Base-by-base conservation (phyloP, 257 asterid species). In the Knoxia roxburghii region DNA sequence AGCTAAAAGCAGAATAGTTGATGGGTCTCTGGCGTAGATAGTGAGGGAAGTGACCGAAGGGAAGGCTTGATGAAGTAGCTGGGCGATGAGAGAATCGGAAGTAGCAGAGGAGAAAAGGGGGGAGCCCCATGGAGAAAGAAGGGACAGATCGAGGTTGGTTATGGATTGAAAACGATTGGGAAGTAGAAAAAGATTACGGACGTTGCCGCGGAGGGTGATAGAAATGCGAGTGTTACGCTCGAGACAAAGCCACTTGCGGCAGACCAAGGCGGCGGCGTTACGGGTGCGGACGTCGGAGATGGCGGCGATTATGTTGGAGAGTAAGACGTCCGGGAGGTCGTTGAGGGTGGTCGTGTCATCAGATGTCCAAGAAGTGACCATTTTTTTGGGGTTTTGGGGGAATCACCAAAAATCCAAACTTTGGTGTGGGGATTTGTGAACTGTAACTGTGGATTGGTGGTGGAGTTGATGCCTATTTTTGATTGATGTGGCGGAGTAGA, bases 61-160 rank as follows among this genome's bases (percentile, higher is more conserved):
- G 78, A 90, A 93, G 53, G 94, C 83, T 18, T 57, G 84, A 66
- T 81, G 82, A 70, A 93, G 95, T 62, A 83, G 76, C 77, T 77
- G 85, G 30, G 83, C 90, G 61, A 81, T 77, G 73, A 89, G 81
- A 45, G 72, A 41, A 1, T 90, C 73, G 64, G 82, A 11, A 66
- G 67, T 48, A 54, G 43, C 6, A 81, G 86, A 58, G 69, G 95
- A 71, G 73, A 81, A 56, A 71, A 91, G 83, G 40, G 97, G 79
- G 77, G 87, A 79, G 48, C 98, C 97, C 93, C 96, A 89, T 0
- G 97, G 97, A 5, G 98, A 92, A 77, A 92, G 80, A 24, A 87
- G 81, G 0, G 97, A 92, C 72, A 92, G 79, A 79, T 92, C 96
- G 80, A 92, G 94, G 54, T 80, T 69, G 65, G 89, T 79, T 5